Percentiles rank a stretch among this genome's conserved stretches.
Conservation (phyloP, 768 basidiomycete genomes). For the Phlegmacium glaucopus region DNA sequence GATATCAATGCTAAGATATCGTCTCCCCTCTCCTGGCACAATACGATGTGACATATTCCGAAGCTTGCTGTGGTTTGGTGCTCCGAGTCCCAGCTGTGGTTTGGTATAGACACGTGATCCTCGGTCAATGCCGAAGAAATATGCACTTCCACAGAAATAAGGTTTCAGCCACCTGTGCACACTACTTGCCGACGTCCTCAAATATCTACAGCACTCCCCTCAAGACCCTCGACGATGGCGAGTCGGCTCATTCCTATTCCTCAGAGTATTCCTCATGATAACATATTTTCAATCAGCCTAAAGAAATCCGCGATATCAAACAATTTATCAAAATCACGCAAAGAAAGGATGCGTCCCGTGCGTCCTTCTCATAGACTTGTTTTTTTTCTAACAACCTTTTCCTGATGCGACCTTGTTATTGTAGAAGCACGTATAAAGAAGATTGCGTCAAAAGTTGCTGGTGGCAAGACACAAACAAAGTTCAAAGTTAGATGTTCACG, state of each 20-base stretch:
- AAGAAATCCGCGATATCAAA: conserved; percentile 98
- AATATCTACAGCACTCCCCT: conserved; percentile 21
- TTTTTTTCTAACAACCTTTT: conserved; percentile 1
- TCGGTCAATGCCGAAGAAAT: conserved; percentile 14
- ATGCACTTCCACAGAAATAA: conserved; percentile 19
- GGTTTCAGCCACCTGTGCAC: conserved; percentile 31
- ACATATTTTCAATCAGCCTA: conserved; percentile 56
- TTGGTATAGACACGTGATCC: too few relatives aligned
- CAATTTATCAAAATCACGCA: conserved; percentile 95
- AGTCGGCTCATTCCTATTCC: conserved; percentile 14
- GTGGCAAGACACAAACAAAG: conserved; percentile 84
- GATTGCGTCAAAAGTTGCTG: conserved; percentile 62
- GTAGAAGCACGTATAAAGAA: conserved; percentile 98
- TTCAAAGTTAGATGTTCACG: conserved; percentile 98
- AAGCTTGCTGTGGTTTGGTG: too few relatives aligned
- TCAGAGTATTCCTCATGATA: conserved; percentile 5
- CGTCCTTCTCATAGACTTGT: conserved; percentile 32
- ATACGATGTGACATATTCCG: too few relatives aligned
- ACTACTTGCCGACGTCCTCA: conserved; percentile 7
- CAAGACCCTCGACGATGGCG: conserved; percentile 41
- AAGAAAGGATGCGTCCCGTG: conserved; percentile 96
- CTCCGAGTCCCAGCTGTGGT: too few relatives aligned
- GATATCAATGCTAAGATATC: too few relatives aligned
- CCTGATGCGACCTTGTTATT: background rate
- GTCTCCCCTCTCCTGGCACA: too few relatives aligned